Evolutionary conservation across 1,284 basidiomycete genomes (phyloP), one percentile per base, ranked within the genome.

Genomic region (Cryptococcus sp.): DNA sequence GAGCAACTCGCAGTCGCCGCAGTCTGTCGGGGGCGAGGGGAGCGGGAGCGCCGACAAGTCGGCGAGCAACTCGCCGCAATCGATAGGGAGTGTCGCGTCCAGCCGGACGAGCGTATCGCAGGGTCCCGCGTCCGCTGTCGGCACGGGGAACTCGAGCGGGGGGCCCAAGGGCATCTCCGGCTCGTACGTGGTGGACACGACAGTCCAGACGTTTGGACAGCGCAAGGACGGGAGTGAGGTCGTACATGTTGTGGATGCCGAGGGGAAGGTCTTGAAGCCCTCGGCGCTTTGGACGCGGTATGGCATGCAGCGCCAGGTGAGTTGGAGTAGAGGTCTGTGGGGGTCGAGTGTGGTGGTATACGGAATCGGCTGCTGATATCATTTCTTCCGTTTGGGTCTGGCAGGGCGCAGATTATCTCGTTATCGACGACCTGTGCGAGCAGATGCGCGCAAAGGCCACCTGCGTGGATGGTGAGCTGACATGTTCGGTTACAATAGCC

Each of bases 361-460:
- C n/a, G 9, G 15, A 50, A 21, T 50, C 1, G 1, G 11, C 36
- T 37, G 33, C 28, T 37, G 35, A 21, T 28, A 43, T n/a, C 33
- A 4, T 18, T 49, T 40, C 18, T 35, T 24, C 13, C 47, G 15
- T 49, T 5, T 49, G 15, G 16, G 21, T 39, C 15, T 43, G 35
- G 28, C 9, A 33, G 28, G 28, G 57, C n/a, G 61, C 66, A 5
- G 64, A 66, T 47, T 65, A 75, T 35, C 58, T 78, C n/a, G 55
- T 77, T 36, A 70, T 78, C 46, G 76, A 78, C 52, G 76, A 78
- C 55, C 64, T 78, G 40, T 78, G 76, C 55, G 70, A 73, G 49
- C 66, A 70, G 58, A 75, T 78, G 70, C 62, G 66, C 52, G 37
- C 57, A 9, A 78, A 78, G 55, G 76, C 75, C 13, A 71, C 68